These are phyloP conservation scores for Davidsoniella neocaledoniae DNA, from an alignment of 2,329 filamentous ascomycete species.

Conservation along the genomic window DNA sequence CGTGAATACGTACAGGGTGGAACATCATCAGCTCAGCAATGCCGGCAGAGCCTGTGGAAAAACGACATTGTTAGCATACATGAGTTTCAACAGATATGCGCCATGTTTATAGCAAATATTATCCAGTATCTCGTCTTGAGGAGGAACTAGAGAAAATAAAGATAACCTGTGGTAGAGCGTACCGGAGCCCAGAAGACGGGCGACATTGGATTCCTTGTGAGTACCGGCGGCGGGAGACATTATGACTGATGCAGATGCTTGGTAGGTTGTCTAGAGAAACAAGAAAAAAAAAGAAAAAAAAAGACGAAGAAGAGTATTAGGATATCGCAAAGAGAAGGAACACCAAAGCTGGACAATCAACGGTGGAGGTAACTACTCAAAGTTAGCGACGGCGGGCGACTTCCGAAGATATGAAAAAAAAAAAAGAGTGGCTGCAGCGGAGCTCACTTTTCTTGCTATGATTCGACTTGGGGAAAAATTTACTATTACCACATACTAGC, in stretches of 20 bases:
- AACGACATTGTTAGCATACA: background rate
- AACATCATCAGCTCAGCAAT: conserved; percentile 88
- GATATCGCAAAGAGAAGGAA: background rate
- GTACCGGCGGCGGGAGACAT: conserved; percentile 42
- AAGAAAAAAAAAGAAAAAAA: conserved; percentile 1
- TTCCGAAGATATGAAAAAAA: conserved; percentile 6
- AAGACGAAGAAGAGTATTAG: conserved; percentile 1
- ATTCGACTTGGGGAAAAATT: background rate
- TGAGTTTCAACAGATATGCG: background rate
- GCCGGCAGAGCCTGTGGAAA: conserved; percentile 59
- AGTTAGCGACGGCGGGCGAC: conserved; percentile 4
- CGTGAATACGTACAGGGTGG: conserved; percentile 49
- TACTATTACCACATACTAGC: background rate
- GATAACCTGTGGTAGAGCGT: conserved; percentile 14
- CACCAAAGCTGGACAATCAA: background rate
- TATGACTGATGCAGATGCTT: conserved; percentile 14
- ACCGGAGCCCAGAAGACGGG: conserved; percentile 87
- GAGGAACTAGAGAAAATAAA: background rate
- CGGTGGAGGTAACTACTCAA: background rate
- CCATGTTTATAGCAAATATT: too few relatives aligned
- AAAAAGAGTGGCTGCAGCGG: background rate
- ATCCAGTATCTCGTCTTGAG: too few relatives aligned
- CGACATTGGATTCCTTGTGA: conserved; percentile 75
- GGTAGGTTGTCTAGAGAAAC: conserved; percentile 7
- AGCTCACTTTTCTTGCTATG: background rate